Evolutionary conservation across 495 filamentous ascomycete species (phyloP).

Genomic region (Trichoderma asperelloides): DNA sequence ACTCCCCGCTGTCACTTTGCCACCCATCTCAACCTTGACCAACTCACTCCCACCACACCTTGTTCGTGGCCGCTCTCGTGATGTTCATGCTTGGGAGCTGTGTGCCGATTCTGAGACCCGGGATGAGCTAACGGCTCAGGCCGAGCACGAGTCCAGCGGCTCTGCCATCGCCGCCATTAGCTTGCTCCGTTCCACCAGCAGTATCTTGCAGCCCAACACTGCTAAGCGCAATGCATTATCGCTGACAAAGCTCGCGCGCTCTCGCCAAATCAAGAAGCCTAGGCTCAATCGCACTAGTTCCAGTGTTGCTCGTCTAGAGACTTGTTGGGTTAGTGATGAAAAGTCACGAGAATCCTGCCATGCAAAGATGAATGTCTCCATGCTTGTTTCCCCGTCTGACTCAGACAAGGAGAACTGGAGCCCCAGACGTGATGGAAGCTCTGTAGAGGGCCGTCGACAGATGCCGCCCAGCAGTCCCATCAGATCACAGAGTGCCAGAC

Average conservation of each 20-base stretch:
- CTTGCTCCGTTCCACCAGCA: slow-evolving; percentile 57
- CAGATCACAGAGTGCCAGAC: slow-evolving; percentile 12
- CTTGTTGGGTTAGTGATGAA: slow-evolving; percentile 22
- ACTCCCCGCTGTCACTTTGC: slow-evolving; percentile 39
- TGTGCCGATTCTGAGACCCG: slow-evolving; percentile 65
- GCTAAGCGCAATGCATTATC: slow-evolving; percentile 48
- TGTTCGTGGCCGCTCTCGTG: slow-evolving; percentile 61
- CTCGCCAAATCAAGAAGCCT: slow-evolving; percentile 41
- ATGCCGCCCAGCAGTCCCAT: background rate
- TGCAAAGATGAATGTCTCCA: slow-evolving; percentile 32
- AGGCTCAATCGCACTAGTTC: slow-evolving; percentile 57
- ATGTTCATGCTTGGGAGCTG: slow-evolving; percentile 78
- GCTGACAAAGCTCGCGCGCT: slow-evolving; percentile 23
- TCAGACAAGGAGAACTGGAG: slow-evolving; percentile 96
- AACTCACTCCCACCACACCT: slow-evolving; percentile 47
- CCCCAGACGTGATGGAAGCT: slow-evolving; percentile 34
- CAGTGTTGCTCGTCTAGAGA: slow-evolving; percentile 60
- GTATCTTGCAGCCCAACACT: slow-evolving; percentile 38
- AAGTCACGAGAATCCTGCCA: slow-evolving; percentile 26
- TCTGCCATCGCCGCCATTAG: slow-evolving; percentile 64
- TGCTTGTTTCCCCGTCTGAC: slow-evolving; percentile 37
- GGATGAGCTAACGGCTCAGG: slow-evolving; percentile 58
- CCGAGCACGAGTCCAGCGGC: slow-evolving; percentile 61
- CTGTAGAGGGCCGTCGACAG: background rate
- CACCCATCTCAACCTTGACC: slow-evolving; percentile 46